Evolutionary conservation across 495 filamentous ascomycete species (phyloP), one percentile per base, ranked within the genome.

Genomic region (Cercophora sp.): DNA sequence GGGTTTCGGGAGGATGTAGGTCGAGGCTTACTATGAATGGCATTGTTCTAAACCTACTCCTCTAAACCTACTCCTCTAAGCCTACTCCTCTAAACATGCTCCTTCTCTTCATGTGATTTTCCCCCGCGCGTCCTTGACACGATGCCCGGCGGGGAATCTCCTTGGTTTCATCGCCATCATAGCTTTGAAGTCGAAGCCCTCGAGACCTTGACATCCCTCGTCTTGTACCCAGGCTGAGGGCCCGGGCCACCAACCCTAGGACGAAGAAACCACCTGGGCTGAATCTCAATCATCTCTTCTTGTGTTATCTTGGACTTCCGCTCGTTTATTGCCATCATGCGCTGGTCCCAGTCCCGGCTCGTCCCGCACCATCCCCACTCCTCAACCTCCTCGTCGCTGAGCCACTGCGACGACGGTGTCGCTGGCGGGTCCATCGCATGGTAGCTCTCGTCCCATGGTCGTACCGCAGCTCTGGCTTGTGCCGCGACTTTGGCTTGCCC

Each of bases 81-180:
- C 35, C 8, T 39, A 39, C 35, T 39, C 35, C 35, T 39, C 35
- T 39, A 39, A 39, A 39, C 35, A 39, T 39, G 35, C 35, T 39
- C 35, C 35, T 39, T 39, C 35, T 39, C 35, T 39, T 39, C 35
- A 39, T 39, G 35, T 39, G 35, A 39, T 39, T 39, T 39, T 39
- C 18, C 35, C 35, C 35, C 35, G 35, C 35, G 35, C 35, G 35
- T 39, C 35, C 35, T 39, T 39, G 35, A 39, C 35, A 39, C 35
- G 18, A 39, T 39, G 35, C 35, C 35, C 15, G 35, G 35, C 35
- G 6, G 35, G 15, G 35, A 39, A 39, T 16, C 35, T 39, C 35
- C 8, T 39, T 39, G 35, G 35, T 39, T 39, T 39, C 35, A 39
- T 39, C 35, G 35, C 35, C 35, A 39, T 39, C 8, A 39, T 39